Evolutionary conservation across 441 rosid species (phyloP).

Genomic region (Mallotus repandus): DNA sequence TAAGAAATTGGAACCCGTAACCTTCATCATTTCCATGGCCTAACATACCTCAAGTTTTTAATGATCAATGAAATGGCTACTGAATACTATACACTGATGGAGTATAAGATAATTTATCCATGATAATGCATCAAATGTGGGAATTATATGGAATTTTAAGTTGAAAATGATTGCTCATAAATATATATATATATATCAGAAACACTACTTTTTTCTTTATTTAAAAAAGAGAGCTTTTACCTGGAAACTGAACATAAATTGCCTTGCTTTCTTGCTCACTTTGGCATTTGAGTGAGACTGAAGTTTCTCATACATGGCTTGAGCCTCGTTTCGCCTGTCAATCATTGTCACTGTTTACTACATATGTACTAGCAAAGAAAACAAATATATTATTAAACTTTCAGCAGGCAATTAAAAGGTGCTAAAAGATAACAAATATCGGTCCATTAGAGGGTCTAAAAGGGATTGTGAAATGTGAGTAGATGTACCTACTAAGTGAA

Average conservation of each 20-base stretch:
- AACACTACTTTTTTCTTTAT: too few species aligned
- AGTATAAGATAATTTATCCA: background rate
- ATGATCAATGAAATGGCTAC: background rate
- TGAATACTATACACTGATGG: too few species aligned
- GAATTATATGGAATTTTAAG: too few species aligned
- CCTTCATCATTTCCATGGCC: constrained; percentile 89
- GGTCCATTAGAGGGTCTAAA: background rate
- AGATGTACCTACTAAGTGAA: constrained; percentile 60
- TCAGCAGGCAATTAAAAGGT: background rate
- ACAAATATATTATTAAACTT: background rate
- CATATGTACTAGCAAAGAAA: background rate
- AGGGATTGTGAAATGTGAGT: background rate
- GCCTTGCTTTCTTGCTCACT: constrained; percentile 72
- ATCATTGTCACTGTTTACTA: constrained; percentile 13
- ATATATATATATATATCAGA: too few species aligned
- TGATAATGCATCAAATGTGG: constrained; percentile 1
- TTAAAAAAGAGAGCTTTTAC: constrained; percentile 26
- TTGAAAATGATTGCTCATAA: too few species aligned
- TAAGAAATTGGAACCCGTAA: constrained; percentile 44
- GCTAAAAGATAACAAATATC: background rate
- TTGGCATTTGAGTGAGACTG: constrained; percentile 60
- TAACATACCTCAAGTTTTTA: constrained; percentile 19
- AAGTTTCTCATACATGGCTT: constrained; percentile 73
- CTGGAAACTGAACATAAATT: constrained; percentile 81
- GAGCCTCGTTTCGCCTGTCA: constrained; percentile 66